phyloP scores from a whole-genome alignment of 192 early-diverging fungal genomes.

The Backusella parvicylindrica region DNA sequence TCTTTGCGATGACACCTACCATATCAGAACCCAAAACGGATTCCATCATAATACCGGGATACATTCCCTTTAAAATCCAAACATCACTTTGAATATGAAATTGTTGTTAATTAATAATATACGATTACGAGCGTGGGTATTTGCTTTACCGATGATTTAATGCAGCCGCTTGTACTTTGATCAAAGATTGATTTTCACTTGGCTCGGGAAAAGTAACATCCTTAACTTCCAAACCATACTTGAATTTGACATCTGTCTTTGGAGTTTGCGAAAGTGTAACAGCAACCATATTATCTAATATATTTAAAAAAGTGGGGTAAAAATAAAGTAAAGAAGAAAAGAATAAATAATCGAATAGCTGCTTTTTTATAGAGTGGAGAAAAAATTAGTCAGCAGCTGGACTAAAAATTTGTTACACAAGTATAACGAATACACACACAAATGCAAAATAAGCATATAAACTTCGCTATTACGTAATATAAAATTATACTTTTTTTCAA shows the following conservation, averaged over 20 bases:
- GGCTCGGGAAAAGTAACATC: not conserved
- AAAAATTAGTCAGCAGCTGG: not conserved
- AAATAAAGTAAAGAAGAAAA: not conserved
- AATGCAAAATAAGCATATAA: not conserved
- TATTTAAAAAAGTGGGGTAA: not conserved
- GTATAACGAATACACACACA: not conserved
- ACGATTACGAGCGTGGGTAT: not conserved
- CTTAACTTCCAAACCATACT: conserved; percentile 8
- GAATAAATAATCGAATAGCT: not conserved
- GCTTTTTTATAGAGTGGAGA: not conserved
- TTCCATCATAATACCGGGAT: conserved; percentile 17
- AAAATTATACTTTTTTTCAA: not conserved
- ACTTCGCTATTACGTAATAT: not conserved
- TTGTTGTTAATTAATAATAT: not conserved
- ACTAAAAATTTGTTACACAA: not conserved
- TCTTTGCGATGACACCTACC: conserved; percentile 16
- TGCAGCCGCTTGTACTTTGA: conserved; percentile 15
- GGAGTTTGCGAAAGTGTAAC: conserved; percentile 1
- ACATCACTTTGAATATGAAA: conserved; percentile 16
- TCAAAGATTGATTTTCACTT: conserved; percentile 1
- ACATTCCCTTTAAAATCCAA: conserved; percentile 26
- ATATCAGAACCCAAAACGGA: conserved; percentile 26
- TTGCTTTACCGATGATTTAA: conserved; percentile 20
- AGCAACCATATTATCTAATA: conserved; percentile 1
- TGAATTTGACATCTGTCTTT: conserved; percentile 8